Evolutionary conservation across 2,329 filamentous ascomycete species (phyloP).

Genomic region (Pseudocercospora cruenta): DNA sequence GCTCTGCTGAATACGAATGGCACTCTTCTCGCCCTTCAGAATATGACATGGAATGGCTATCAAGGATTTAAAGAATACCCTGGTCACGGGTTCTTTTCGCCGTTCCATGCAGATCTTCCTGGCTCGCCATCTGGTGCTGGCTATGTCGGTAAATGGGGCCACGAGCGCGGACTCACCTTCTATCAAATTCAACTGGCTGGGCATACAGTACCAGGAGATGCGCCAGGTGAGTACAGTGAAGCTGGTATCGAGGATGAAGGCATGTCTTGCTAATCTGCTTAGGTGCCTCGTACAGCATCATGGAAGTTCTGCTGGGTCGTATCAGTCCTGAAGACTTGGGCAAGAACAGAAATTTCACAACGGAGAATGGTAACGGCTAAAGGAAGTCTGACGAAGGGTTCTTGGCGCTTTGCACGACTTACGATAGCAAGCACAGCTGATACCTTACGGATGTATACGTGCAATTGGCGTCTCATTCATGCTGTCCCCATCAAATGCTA

Average conservation of each 20-base stretch:
- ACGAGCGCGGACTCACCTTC: conserved; percentile 36
- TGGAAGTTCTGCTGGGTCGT: conserved; percentile 76
- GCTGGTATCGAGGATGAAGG: neutral
- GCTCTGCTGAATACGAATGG: conserved; percentile 35
- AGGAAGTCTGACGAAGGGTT: neutral
- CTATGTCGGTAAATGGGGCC: conserved; percentile 21
- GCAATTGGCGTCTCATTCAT: neutral
- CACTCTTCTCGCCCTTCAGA: conserved; percentile 35
- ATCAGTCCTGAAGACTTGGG: conserved; percentile 58
- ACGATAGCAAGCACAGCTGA: neutral
- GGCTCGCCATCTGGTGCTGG: conserved; percentile 35
- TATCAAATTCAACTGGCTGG: conserved; percentile 33
- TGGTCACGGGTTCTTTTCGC: conserved; percentile 66
- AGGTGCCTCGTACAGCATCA: conserved; percentile 60
- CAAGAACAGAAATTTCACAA: conserved; percentile 41
- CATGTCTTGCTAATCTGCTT: neutral
- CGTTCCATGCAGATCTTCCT: conserved; percentile 58
- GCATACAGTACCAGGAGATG: conserved; percentile 42
- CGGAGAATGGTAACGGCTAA: conserved; percentile 31
- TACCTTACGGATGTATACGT: neutral
- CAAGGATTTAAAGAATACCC: conserved; percentile 35
- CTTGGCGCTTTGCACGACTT: neutral
- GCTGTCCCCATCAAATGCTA: neutral
- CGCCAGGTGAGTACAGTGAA: conserved; percentile 38
- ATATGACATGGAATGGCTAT: conserved; percentile 38